A percentile compares a stretch with the other conserved stretches of the same genome.
Evolutionary conservation across 1,139 yeast species (phyloP).

Genomic region (Sugiyamaella castrensis): DNA sequence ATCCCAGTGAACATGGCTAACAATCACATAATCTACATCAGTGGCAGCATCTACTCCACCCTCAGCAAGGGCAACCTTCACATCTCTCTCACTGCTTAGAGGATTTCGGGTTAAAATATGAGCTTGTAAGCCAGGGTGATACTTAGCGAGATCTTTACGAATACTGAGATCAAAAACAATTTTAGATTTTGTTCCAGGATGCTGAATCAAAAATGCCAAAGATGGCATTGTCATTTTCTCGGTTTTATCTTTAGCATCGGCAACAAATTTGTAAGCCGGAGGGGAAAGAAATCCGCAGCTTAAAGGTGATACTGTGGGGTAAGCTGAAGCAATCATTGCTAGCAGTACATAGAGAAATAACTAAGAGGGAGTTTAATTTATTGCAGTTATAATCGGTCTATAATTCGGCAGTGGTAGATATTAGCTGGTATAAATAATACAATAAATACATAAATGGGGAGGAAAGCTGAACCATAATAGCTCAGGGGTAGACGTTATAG

Average conservation of each 20-base stretch:
- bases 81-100: constrained; percentile 6
- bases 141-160: constrained; percentile 4
- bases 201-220: constrained; percentile 10
- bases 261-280: constrained; percentile 9
- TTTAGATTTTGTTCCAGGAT: constrained; percentile 2
- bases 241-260: constrained; percentile 1
- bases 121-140: constrained; percentile 6
- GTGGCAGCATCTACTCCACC: constrained; percentile 6
- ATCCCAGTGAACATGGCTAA: constrained; percentile 15
- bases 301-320: constrained; percentile 8
- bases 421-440: too few relatives aligned
- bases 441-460: too few relatives aligned
- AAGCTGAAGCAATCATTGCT: not conserved
- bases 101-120: constrained; percentile 12
- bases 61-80: constrained; percentile 1
- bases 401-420: too few relatives aligned
- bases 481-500: not conserved
- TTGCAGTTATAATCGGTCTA: too few relatives aligned
- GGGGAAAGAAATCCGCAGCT: constrained; percentile 9
- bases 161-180: constrained; percentile 12
- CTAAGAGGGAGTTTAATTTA: not conserved
- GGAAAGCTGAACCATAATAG: too few relatives aligned
- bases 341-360: not conserved
- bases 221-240: constrained; percentile 13
- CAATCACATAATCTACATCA: constrained; percentile 12